Evolutionary conservation across 2,329 filamentous ascomycete species (phyloP).

Genomic region (Nectriaceae sp.): DNA sequence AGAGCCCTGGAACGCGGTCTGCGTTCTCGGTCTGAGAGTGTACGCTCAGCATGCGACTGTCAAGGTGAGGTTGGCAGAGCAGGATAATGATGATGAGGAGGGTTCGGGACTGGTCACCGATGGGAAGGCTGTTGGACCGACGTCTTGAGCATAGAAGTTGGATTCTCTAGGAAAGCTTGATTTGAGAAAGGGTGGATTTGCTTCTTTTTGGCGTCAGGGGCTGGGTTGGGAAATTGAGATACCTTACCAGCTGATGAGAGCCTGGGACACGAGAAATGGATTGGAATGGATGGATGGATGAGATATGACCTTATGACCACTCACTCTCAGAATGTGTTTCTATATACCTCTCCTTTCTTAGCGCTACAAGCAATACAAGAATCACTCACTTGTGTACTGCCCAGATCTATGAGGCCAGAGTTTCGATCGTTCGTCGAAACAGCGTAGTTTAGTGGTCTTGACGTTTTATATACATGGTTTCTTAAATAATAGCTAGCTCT

Average conservation of each 20-base stretch:
- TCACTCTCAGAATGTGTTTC: too few species aligned
- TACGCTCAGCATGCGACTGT: constrained; percentile 39
- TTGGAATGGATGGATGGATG: neutral
- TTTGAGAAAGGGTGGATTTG: constrained; percentile 10
- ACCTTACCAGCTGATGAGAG: too few species aligned
- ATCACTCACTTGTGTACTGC: too few species aligned
- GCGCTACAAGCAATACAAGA: too few species aligned
- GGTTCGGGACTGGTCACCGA: constrained; percentile 19
- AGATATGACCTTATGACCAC: too few species aligned
- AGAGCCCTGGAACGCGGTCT: constrained; percentile 44
- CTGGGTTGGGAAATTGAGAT: too few species aligned
- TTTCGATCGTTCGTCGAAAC: too few species aligned
- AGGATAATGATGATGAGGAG: constrained; percentile 26
- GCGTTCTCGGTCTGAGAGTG: constrained; percentile 41
- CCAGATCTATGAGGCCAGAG: too few species aligned
- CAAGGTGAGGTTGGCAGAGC: constrained; percentile 36
- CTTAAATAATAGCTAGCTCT: too few species aligned
- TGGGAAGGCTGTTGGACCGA: constrained; percentile 11
- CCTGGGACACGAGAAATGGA: neutral
- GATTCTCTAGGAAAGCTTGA: neutral
- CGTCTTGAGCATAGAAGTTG: constrained; percentile 6
- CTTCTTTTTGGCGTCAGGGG: neutral
- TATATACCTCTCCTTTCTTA: too few species aligned
- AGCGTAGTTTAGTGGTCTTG: too few species aligned
- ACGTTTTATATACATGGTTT: too few species aligned